A percentile compares a stretch with the other conserved stretches of the same genome.
These are phyloP conservation scores for Datisca glomerata DNA, from an alignment of 306 rosid species.

Conservation along the genomic window DNA sequence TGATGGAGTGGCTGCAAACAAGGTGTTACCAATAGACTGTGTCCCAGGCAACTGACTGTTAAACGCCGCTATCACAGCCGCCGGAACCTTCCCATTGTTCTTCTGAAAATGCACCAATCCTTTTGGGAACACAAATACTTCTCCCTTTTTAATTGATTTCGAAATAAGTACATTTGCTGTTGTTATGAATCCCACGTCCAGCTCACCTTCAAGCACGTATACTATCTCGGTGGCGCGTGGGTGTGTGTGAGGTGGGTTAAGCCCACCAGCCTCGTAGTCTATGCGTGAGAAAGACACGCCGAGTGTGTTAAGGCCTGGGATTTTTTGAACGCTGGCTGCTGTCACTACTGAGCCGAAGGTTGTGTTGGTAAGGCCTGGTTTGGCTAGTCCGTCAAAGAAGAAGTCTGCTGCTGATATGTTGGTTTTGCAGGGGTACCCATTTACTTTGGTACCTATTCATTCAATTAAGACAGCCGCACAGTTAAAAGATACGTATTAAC, in stretches of 20 bases:
- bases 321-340: constrained; percentile 48
- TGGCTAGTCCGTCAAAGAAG: constrained; percentile 42
- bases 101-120: constrained; percentile 78
- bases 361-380: constrained; percentile 63
- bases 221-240: constrained; percentile 87
- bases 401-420: constrained; percentile 51
- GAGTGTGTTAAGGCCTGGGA: constrained; percentile 85
- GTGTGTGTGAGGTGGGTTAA: constrained; percentile 93
- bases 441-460: constrained; percentile 44
- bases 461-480: background rate
- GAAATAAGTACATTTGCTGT: constrained; percentile 48
- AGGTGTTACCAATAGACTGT: constrained; percentile 35
- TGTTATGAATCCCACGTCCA: constrained; percentile 82
- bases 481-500: background rate
- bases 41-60: constrained; percentile 88
- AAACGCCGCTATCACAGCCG: constrained; percentile 59
- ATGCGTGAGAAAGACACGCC: constrained; percentile 68
- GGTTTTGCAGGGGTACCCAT: constrained; percentile 72
- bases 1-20: constrained; percentile 51
- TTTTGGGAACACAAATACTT: constrained; percentile 65
- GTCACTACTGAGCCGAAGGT: constrained; percentile 58
- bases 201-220: constrained; percentile 51
- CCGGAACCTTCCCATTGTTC: constrained; percentile 45
- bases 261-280: constrained; percentile 82
- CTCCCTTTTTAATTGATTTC: constrained; percentile 59